Evolutionary conservation across 768 basidiomycete species (phyloP).

Genomic region (Psilocybe sp.): DNA sequence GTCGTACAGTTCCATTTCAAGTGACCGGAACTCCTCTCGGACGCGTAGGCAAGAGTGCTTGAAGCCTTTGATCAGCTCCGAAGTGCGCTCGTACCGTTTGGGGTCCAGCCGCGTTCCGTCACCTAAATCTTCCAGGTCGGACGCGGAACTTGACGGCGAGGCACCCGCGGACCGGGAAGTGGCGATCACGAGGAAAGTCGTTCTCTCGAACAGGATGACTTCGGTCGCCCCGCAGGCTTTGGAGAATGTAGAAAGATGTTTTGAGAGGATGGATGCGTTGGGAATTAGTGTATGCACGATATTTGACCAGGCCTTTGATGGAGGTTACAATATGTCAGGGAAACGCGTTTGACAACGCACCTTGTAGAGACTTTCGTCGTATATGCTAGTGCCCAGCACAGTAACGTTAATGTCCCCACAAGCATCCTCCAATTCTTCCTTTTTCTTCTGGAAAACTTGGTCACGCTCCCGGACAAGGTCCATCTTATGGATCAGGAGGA

Average conservation of each 20-base stretch:
- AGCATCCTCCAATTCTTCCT: constrained; percentile 66
- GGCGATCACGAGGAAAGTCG: constrained; percentile 97
- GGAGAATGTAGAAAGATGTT: constrained; percentile 84
- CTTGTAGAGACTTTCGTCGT: constrained; percentile 96
- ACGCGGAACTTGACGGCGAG: constrained; percentile 24
- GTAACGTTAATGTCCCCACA: constrained; percentile 60
- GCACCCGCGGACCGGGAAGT: constrained; percentile 50
- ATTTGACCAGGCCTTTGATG: constrained; percentile 88
- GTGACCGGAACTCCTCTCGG: constrained; percentile 79
- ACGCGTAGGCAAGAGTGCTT: constrained; percentile 87
- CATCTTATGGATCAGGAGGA: constrained; percentile 97
- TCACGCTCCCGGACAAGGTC: constrained; percentile 74
- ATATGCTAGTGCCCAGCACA: constrained; percentile 93
- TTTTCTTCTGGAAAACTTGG: constrained; percentile 66
- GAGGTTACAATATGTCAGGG: constrained; percentile 4
- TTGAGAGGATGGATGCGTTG: constrained; percentile 85
- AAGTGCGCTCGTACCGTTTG: constrained; percentile 82
- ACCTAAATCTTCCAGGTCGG: constrained; percentile 16
- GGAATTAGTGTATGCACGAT: constrained; percentile 97
- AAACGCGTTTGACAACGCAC: constrained; percentile 33
- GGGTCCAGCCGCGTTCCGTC: constrained; percentile 48
- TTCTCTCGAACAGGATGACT: constrained; percentile 93
- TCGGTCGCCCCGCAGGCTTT: constrained; percentile 88
- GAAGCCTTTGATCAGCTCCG: constrained; percentile 94
- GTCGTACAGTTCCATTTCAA: constrained; percentile 83